These are phyloP conservation scores for Calonectria pseudoreteaudii DNA, from an alignment of 2,329 filamentous ascomycete species.

Conservation along the genomic window DNA sequence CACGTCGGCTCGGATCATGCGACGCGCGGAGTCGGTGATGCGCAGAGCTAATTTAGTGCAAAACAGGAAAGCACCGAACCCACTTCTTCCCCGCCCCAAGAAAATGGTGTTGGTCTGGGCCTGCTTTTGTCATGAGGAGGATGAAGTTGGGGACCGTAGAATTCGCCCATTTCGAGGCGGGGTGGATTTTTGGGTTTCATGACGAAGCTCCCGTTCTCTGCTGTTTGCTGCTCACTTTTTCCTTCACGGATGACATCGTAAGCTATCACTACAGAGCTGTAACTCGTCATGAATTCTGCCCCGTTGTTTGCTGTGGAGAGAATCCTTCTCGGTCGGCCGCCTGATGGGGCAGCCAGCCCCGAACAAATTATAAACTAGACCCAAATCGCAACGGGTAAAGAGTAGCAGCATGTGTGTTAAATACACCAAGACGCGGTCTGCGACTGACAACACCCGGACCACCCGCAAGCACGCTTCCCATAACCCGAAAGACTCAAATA, in stretches of 20 bases:
- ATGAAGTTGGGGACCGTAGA: no score
- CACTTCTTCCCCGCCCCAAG: not conserved
- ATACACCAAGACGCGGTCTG: not conserved
- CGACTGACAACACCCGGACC: not conserved
- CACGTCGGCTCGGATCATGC: not conserved
- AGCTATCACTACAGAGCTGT: not conserved
- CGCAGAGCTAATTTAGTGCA: not conserved
- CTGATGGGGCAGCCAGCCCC: not conserved
- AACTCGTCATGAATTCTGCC: not conserved
- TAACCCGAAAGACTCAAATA: not conserved
- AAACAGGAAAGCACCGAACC: conserved; percentile 1
- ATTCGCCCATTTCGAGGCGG: not conserved
- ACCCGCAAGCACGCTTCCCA: not conserved
- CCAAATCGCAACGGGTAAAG: not conserved
- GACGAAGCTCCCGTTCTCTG: not conserved
- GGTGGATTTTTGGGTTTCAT: not conserved
- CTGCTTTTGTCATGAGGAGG: not conserved
- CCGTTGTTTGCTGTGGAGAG: not conserved
- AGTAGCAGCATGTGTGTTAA: not conserved
- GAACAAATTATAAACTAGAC: not conserved
- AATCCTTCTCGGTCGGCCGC: not conserved
- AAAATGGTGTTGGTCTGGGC: no score
- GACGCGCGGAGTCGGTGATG: not conserved
- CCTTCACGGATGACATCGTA: no score
- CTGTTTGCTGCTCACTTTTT: not conserved